These are phyloP conservation scores for Albatrellus ellisii DNA, from an alignment of 768 basidiomycete genomes.

Conservation along the genomic window DNA sequence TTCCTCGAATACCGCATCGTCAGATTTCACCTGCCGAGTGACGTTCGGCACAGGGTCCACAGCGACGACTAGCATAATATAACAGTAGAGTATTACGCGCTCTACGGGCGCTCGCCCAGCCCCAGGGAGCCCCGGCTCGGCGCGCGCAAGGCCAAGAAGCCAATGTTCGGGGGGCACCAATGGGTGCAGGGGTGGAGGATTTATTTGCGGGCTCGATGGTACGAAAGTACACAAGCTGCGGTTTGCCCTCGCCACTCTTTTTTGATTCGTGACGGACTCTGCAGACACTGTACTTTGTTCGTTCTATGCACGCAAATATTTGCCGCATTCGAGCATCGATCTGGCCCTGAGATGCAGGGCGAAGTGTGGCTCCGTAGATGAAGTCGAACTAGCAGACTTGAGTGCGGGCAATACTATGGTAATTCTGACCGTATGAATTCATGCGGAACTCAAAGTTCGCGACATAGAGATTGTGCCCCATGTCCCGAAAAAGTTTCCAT, in stretches of 20 bases:
- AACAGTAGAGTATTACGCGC: no score
- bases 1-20: no score
- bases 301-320: slow-evolving; percentile 79
- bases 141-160: no score
- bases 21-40: no score
- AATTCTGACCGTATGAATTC: slow-evolving; percentile 95
- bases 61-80: no score
- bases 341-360: slow-evolving; percentile 81
- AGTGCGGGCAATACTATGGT: slow-evolving; percentile 79
- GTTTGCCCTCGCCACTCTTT: not conserved
- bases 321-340: slow-evolving; percentile 87
- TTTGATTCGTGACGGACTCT: no score
- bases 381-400: slow-evolving; percentile 77
- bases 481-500: slow-evolving; percentile 55
- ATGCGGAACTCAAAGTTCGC: slow-evolving; percentile 83
- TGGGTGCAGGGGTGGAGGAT: no score
- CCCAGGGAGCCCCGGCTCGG: no score
- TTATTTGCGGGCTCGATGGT: slow-evolving; percentile 90
- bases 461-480: slow-evolving; percentile 88
- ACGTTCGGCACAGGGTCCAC: no score
- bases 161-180: no score
- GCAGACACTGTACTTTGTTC: slow-evolving; percentile 93
- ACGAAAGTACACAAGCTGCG: slow-evolving; percentile 1
- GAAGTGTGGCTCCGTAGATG: slow-evolving; percentile 86
- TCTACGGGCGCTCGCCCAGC: no score